A percentile compares a stretch with the other conserved stretches of the same genome.
Conservation (phyloP, 441 rosid species). For the Arabidopsis lyrata region DNA sequence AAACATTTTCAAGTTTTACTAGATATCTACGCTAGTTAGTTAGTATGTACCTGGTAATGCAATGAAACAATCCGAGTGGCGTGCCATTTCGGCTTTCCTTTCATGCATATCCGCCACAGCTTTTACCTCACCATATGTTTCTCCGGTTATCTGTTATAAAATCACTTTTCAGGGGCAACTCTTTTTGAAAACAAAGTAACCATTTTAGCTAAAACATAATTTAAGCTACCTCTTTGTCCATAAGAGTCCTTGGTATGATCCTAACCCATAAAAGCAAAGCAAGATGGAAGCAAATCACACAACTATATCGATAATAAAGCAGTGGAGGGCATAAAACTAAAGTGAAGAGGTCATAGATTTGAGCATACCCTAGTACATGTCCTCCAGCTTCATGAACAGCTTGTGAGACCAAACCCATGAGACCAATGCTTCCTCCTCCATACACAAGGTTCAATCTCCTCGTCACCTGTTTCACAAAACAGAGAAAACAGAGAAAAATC, state of each 20-base stretch:
- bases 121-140: slow-evolving; percentile 87
- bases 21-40: slow-evolving; percentile 2
- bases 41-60: slow-evolving; percentile 84
- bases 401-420: slow-evolving; percentile 93
- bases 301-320: neutral
- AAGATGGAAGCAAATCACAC: slow-evolving; percentile 29
- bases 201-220: neutral
- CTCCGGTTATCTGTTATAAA: slow-evolving; percentile 79
- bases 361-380: slow-evolving; percentile 79
- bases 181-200: slow-evolving; percentile 9
- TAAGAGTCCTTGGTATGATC: slow-evolving; percentile 92
- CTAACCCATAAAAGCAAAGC: slow-evolving; percentile 47
- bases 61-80: slow-evolving; percentile 93
- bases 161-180: slow-evolving; percentile 28
- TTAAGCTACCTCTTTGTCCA: slow-evolving; percentile 79
- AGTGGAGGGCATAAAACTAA: neutral
- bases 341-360: slow-evolving; percentile 13
- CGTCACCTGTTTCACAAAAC: slow-evolving; percentile 55
- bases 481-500: neutral
- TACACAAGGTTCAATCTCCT: slow-evolving; percentile 83
- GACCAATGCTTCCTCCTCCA: slow-evolving; percentile 96
- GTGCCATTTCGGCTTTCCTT: slow-evolving; percentile 96
- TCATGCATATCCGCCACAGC: slow-evolving; percentile 97
- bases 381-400: slow-evolving; percentile 89
- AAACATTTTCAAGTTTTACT: neutral